phyloP scores from a whole-genome alignment of 192 early-diverging fungal genomes.

The Kappamyces sp. region DNA sequence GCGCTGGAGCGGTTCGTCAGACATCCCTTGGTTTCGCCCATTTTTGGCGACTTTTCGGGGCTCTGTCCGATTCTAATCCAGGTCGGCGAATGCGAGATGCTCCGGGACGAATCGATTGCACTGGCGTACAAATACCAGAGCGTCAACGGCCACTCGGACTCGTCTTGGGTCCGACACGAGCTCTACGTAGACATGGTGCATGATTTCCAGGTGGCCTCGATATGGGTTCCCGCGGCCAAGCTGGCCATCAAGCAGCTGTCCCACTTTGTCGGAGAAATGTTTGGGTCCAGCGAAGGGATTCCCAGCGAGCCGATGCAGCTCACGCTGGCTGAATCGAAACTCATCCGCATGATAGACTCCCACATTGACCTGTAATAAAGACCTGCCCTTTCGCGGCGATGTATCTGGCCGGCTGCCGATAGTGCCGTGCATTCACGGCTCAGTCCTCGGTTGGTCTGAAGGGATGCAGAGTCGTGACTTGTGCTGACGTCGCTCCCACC shows the following conservation, averaged over 20 bases:
- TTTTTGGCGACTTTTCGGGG: constrained; percentile 27
- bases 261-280: background rate
- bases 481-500: too few relatives aligned
- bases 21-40: constrained; percentile 40
- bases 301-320: background rate
- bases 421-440: too few relatives aligned
- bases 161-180: constrained; percentile 35
- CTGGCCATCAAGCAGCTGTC: constrained; percentile 6
- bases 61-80: constrained; percentile 39
- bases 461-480: too few relatives aligned
- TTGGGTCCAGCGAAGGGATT: background rate
- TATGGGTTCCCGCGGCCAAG: constrained; percentile 3
- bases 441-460: too few relatives aligned
- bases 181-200: constrained; percentile 45
- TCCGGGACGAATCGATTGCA: constrained; percentile 35
- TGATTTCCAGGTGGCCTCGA: constrained; percentile 24
- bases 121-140: constrained; percentile 34
- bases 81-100: constrained; percentile 36
- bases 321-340: background rate
- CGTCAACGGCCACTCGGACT: constrained; percentile 11
- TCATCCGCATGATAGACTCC: constrained; percentile 11
- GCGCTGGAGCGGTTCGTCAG: constrained; percentile 25
- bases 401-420: too few relatives aligned
- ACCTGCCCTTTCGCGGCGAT: too few relatives aligned
- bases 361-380: too few relatives aligned